These are phyloP conservation scores for Hypoxylon sp. DNA, from an alignment of 2,329 filamentous ascomycete species.

Conservation along the genomic window DNA sequence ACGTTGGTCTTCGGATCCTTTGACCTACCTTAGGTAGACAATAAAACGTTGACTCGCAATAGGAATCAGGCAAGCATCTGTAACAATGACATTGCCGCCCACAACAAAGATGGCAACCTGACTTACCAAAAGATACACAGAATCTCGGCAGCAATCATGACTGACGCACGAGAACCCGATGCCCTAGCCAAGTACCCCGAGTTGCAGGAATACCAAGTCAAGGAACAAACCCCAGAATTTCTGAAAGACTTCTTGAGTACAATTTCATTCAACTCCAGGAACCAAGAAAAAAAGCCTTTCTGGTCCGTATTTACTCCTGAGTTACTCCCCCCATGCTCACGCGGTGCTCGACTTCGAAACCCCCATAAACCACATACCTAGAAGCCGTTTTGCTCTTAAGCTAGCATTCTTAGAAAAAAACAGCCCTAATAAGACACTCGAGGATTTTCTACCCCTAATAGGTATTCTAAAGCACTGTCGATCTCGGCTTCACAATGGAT, in stretches of 20 bases:
- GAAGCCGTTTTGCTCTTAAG: neutral
- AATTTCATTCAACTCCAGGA: neutral
- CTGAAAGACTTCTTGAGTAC: neutral
- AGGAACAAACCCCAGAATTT: neutral
- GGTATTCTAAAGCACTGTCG: neutral
- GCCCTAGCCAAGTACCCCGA: neutral
- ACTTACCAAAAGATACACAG: neutral
- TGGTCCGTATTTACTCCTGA: neutral
- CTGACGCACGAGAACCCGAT: neutral
- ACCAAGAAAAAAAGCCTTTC: neutral
- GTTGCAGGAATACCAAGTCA: neutral
- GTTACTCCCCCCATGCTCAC: neutral
- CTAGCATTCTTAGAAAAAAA: neutral
- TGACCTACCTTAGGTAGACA: neutral
- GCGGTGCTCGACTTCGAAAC: no score
- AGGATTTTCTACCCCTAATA: neutral
- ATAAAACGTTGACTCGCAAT: neutral
- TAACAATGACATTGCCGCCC: constrained; percentile 1
- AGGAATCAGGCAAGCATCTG: neutral
- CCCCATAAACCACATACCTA: neutral
- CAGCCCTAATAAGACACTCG: neutral
- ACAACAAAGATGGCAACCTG: constrained; percentile 1
- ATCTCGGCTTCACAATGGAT: neutral
- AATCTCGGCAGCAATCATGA: neutral
- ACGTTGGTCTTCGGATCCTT: neutral